Evolutionary conservation across 2,329 filamentous ascomycete genomes (phyloP), one percentile per base, ranked within the genome.

Genomic region (Thelonectria rubi): DNA sequence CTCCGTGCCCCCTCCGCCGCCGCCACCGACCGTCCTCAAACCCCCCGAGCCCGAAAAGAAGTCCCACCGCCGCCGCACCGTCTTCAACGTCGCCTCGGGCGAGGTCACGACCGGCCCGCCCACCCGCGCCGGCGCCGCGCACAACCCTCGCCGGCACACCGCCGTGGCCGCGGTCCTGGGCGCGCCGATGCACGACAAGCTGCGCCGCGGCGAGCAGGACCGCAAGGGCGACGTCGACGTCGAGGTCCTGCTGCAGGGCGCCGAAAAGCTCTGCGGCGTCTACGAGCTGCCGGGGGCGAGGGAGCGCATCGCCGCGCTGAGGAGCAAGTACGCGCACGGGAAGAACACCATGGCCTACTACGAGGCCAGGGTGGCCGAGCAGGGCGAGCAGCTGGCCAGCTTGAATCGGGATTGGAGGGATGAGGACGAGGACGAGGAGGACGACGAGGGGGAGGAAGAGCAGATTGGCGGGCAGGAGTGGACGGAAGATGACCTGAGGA

Each of bases 151-250:
- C 67, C 85, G 88, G 62, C 91, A 90, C 78, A 96, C 93, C 2
- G 94, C 94, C 10, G 94, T 98, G 2, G 92, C 94, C 3, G 92
- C 93, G 8, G 93, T 98, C 0, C 80, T 98, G 9, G 95, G 95
- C 5, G 90, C 89, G 0, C 91, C 97, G 67, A 86, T 98, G 75
- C 93, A 97, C 75, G 88, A 92, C 47, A 86, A 91, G 74, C 93
- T 97, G 80, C 65, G 86, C 78, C 65, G 83, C 74, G 84, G 83
- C 49, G 85, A 85, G 47, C 80, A 79, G 43, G 75, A 77, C 60
- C 73, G 74, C 55, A 74, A 84, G 65, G 90, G 89, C 10, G 93
- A 96, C 21, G 84, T 97, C 2, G 92, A 98, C 75, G 88, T 98
- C 3, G 92, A 97, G 71, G 84, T 97, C 1, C 79, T 99, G 30